Conservation (phyloP, 257 asterid genomes). For the Capsicum pubescens region DNA sequence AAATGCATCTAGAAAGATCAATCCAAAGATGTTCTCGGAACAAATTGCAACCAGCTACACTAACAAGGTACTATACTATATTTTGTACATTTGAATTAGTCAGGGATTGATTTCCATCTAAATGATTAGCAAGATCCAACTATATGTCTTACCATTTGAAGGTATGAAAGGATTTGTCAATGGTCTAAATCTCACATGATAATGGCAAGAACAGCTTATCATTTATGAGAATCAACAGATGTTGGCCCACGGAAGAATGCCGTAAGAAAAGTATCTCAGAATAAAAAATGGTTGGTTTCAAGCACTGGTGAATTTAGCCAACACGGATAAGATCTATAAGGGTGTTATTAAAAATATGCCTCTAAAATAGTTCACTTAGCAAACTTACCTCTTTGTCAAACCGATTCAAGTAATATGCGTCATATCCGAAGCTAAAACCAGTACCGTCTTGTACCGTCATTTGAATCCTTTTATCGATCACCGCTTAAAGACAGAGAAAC, state of each 20-base stretch:
- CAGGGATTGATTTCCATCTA: background rate
- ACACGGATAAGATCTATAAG: background rate
- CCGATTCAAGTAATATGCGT: constrained; percentile 55
- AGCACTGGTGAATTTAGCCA: background rate
- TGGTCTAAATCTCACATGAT: background rate
- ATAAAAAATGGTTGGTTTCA: too few species aligned
- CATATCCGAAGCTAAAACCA: constrained; percentile 80
- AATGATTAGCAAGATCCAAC: background rate
- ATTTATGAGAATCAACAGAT: too few species aligned
- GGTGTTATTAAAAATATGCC: constrained; percentile 15
- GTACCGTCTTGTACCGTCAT: too few species aligned
- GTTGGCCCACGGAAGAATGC: background rate
- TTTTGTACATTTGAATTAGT: background rate
- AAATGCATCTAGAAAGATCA: background rate
- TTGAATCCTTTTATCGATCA: too few species aligned
- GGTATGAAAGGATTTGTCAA: background rate
- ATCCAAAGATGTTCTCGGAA: background rate
- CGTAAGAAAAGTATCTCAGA: too few species aligned
- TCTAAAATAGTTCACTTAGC: background rate
- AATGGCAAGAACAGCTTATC: too few species aligned
- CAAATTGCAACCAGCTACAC: background rate
- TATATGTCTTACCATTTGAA: background rate
- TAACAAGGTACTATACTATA: background rate
- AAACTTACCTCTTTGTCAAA: constrained; percentile 72
- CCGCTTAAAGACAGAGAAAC: too few species aligned